A percentile compares a stretch with the other conserved stretches of the same genome.
Evolutionary conservation across 805 yeast genomes (phyloP).

Genomic region (Millerozyma miso): DNA sequence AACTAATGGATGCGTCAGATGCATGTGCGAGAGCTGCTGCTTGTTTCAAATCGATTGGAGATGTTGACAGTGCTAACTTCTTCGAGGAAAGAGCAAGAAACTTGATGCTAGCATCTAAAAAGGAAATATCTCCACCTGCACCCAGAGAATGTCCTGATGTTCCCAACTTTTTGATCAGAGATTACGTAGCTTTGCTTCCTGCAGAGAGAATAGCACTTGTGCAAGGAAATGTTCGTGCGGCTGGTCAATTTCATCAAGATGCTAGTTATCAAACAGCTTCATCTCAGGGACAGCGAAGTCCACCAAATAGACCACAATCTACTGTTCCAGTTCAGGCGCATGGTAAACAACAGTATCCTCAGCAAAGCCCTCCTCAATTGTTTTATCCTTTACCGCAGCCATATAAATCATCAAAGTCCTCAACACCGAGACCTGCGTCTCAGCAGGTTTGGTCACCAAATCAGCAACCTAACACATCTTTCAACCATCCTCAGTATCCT

Average conservation of each 20-base stretch:
- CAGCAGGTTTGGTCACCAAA: constrained; percentile 24
- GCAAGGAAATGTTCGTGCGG: constrained; percentile 18
- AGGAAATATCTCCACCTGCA: constrained; percentile 42
- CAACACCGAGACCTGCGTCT: constrained; percentile 19
- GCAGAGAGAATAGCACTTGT: constrained; percentile 37
- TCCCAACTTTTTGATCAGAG: constrained; percentile 39
- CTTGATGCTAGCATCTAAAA: constrained; percentile 39
- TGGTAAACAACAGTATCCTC: constrained; percentile 6
- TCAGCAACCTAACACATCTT: constrained; percentile 7
- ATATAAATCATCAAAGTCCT: constrained; percentile 12
- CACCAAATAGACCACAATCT: constrained; percentile 7
- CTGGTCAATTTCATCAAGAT: constrained; percentile 7
- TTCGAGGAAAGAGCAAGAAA: constrained; percentile 43
- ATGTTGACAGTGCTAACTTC: constrained; percentile 34
- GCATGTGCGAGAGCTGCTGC: constrained; percentile 51
- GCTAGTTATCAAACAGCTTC: neutral
- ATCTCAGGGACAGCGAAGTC: constrained; percentile 8
- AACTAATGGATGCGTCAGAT: constrained; percentile 55
- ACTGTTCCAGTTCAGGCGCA: constrained; percentile 5
- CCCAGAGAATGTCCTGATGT: constrained; percentile 46
- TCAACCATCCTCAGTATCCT: constrained; percentile 7
- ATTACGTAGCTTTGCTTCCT: constrained; percentile 40
- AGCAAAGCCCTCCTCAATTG: constrained; percentile 9
- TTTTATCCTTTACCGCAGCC: constrained; percentile 10
- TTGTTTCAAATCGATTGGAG: constrained; percentile 47